Base-by-base conservation (phyloP, 2,329 filamentous ascomycete genomes). In the Lomentospora prolificans region DNA sequence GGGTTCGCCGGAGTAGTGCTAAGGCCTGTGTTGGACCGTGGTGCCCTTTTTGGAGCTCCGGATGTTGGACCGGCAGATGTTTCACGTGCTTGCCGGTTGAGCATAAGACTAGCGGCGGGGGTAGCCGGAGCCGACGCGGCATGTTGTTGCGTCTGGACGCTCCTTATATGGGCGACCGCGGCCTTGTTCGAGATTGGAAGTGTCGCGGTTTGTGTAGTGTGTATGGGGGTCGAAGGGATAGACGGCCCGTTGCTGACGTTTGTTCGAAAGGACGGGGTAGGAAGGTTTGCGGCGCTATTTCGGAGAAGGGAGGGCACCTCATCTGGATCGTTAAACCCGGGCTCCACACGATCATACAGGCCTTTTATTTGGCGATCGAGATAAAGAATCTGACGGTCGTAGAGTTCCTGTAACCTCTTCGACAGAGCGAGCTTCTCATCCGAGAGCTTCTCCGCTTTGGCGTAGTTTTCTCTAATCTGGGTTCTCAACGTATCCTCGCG, bases 351-450 rank as follows among this genome's bases (percentile, higher is more conserved):
- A 60, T 85, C 81, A 66, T 80, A 79, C 25, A 86, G 71, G 50
- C 75, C 69, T 63, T 85, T 85, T 61, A 86, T 77, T 63, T 85
- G 80, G 52, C 73, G 66, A 63, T 87, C 87, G 66, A 79, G 84
- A 66, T 73, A 80, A 65, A 72, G 79, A 61, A 75, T 75, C 70
- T 86, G 82, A 63, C 84, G 84, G 64, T 85, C 82, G 65, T 82
- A 75, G 44, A 78, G 72, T 51, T 71, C 65, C 63, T 82, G 76
- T 56, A 82, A 71, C 69, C 87, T 90, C 60, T 85, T 77, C 3
- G 83, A 78, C 28, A 94, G 72, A 2, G 77, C 77, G 55, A 89
- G 76, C 73, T 94, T 94, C 66, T 94, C 88, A 55, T 83, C 79
- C 57, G 89, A 83, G 31, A 94, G 72, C 58, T 82, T 75, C 60